Evolutionary conservation across 495 filamentous ascomycete genomes (phyloP).

Genomic region (Penicillium dipodomyicola): DNA sequence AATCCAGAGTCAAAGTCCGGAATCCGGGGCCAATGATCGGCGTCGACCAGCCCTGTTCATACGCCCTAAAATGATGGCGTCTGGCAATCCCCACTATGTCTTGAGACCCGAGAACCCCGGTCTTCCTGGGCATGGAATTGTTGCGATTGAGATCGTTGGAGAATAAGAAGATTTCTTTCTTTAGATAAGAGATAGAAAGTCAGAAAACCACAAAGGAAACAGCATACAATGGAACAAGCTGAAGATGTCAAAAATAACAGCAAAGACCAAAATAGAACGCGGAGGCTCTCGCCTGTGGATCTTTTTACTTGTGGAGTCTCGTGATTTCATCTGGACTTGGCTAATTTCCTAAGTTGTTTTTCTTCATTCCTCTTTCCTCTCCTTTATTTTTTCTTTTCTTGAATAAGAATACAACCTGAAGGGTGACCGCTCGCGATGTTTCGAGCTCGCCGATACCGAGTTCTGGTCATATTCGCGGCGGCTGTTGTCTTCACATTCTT

Average conservation of each 20-base stretch:
- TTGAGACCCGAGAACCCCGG: background rate
- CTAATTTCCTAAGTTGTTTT: background rate
- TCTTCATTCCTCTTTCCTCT: constrained; percentile 5
- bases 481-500: constrained; percentile 63
- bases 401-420: background rate
- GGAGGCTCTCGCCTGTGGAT: constrained; percentile 10
- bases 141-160: background rate
- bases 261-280: constrained; percentile 6
- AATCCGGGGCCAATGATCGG: background rate
- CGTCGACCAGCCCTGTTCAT: background rate
- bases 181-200: background rate
- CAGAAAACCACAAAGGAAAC: background rate
- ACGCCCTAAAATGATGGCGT: background rate
- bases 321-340: constrained; percentile 12
- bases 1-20: background rate
- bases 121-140: background rate
- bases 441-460: constrained; percentile 72
- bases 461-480: constrained; percentile 68
- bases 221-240: background rate
- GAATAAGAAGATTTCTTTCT: background rate
- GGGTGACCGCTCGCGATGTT: constrained; percentile 54
- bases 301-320: constrained; percentile 9
- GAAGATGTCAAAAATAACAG: background rate
- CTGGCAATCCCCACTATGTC: background rate
- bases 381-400: constrained; percentile 2